phyloP scores from a whole-genome alignment of 495 filamentous ascomycete genomes.

The Xylaria telfairii region DNA sequence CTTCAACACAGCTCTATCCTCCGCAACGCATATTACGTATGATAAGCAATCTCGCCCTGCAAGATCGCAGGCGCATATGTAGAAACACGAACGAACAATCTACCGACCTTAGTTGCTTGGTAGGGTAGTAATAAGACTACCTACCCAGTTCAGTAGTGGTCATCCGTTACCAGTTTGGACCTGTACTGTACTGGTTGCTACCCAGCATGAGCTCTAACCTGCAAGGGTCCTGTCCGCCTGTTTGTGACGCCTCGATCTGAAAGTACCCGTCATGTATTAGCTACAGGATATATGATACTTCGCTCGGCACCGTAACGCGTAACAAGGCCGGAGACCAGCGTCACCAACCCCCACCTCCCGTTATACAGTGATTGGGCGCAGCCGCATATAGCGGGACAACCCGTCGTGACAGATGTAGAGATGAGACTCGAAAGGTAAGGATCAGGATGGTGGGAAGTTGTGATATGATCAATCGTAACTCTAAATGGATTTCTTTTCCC shows the following conservation, averaged over 20 bases:
- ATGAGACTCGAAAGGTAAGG: background rate
- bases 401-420: background rate
- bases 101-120: conserved; percentile 15
- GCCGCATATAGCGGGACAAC: conserved; percentile 12
- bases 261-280: conserved; percentile 4
- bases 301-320: background rate
- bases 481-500: background rate
- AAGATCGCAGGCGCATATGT: conserved; percentile 7
- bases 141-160: conserved; percentile 7
- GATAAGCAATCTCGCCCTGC: conserved; percentile 17
- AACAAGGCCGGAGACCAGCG: background rate
- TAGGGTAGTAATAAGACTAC: conserved; percentile 13
- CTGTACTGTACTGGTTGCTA: background rate
- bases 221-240: conserved; percentile 15
- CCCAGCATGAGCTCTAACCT: background rate
- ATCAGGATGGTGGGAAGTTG: background rate
- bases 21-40: conserved; percentile 1
- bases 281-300: background rate
- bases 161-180: conserved; percentile 8
- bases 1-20: background rate
- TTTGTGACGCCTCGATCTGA: conserved; percentile 13
- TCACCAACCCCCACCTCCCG: background rate
- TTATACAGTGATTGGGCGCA: conserved; percentile 15
- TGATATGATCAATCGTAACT: background rate
- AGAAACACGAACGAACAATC: conserved; percentile 11